phyloP scores from a whole-genome alignment of 2,329 filamentous ascomycete genomes.

The Aspergillus ochraceus region DNA sequence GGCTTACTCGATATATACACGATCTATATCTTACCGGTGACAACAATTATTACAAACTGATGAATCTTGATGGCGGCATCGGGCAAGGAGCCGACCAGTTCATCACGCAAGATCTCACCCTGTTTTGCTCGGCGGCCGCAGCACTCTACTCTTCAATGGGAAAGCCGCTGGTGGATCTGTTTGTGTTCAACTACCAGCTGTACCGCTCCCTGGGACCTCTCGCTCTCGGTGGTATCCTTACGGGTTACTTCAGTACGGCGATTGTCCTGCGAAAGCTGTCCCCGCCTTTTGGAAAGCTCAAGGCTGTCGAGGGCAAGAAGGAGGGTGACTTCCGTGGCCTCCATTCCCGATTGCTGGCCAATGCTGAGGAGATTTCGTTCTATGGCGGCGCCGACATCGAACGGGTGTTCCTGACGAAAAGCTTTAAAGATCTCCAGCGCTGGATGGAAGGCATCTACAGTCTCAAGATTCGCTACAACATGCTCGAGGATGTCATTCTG shows the following conservation, averaged over 20 bases:
- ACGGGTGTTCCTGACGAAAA: conserved; percentile 84
- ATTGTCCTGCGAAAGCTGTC: conserved; percentile 85
- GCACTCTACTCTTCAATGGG: conserved; percentile 93
- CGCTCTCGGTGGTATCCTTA: conserved; percentile 79
- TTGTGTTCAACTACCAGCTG: conserved; percentile 97
- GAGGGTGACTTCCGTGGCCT: conserved; percentile 93
- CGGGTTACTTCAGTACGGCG: conserved; percentile 93
- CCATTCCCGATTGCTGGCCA: conserved; percentile 89
- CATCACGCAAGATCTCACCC: conserved; percentile 93
- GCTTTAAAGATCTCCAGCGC: conserved; percentile 86
- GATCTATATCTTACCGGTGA: conserved; percentile 94
- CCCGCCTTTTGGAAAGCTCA: conserved; percentile 93
- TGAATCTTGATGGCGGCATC: conserved; percentile 88
- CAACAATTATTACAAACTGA: conserved; percentile 93
- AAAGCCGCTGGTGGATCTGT: conserved; percentile 96
- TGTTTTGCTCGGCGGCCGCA: conserved; percentile 91
- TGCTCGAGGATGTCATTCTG: conserved; percentile 95
- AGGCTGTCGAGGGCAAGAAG: conserved; percentile 90
- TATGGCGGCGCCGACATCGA: conserved; percentile 96
- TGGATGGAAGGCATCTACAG: conserved; percentile 99
- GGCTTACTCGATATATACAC: conserved; percentile 93
- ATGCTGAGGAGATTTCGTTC: conserved; percentile 96
- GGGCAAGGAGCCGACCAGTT: conserved; percentile 93
- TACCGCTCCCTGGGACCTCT: conserved; percentile 88
- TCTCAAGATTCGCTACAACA: conserved; percentile 97